Conservation (phyloP, 768 basidiomycete genomes). For the Kwoniella sp. region DNA sequence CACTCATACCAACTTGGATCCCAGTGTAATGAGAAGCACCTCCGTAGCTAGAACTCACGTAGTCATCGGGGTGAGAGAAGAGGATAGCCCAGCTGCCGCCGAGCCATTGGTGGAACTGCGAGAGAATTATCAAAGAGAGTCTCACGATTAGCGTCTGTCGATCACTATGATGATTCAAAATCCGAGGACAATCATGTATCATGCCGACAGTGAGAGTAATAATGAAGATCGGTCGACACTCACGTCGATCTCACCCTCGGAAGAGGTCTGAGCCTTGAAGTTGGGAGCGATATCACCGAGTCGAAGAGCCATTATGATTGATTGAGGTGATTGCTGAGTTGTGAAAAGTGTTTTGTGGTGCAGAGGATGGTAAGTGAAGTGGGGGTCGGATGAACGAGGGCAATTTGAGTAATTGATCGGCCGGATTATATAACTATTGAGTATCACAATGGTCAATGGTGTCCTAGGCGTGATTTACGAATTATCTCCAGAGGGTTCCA, state of each 20-base stretch:
- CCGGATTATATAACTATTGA: not conserved
- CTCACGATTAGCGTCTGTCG: too few species aligned
- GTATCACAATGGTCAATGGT: not conserved
- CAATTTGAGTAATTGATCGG: not conserved
- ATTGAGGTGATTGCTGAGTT: not conserved
- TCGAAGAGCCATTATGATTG: slow-evolving; percentile 46
- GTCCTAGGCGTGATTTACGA: not conserved
- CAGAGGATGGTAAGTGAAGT: slow-evolving; percentile 3
- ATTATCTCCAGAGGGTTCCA: not conserved
- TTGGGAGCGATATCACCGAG: slow-evolving; percentile 66
- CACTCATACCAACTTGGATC: too few species aligned
- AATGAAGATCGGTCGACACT: slow-evolving; percentile 20
- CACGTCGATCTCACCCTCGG: slow-evolving; percentile 80
- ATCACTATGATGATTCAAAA: not conserved
- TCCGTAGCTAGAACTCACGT: slow-evolving; percentile 24
- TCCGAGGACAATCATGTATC: too few species aligned
- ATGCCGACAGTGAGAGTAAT: too few species aligned
- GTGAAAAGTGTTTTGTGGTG: too few species aligned
- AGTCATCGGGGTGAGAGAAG: slow-evolving; percentile 84
- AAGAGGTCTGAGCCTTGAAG: slow-evolving; percentile 77
- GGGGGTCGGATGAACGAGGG: not conserved
- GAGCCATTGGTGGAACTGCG: slow-evolving; percentile 76
- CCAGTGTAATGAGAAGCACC: too few species aligned
- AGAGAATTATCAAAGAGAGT: too few species aligned
- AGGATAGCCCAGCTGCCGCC: slow-evolving; percentile 83